Evolutionary conservation across 2,329 filamentous ascomycete species (phyloP), one percentile per base, ranked within the genome.

Genomic region (Diaporthe citriasiana): DNA sequence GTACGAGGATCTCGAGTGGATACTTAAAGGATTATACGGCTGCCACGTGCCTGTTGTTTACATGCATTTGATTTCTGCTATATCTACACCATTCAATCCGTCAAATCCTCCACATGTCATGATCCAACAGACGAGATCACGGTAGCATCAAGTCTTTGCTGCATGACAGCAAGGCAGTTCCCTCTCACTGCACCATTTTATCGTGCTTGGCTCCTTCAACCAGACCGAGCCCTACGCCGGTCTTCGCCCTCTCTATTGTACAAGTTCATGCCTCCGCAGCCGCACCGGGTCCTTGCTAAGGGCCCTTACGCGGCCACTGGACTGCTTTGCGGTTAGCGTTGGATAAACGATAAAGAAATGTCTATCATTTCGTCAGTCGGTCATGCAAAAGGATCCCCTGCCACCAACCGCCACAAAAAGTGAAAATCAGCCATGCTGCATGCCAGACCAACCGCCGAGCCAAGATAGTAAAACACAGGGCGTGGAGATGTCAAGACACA

Each of bases 361-460:
- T 74, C 72, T 74, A 74, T 71, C 72, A 45, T 74, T 56, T 68
- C 72, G 33, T 71, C 38, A 60, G 57, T 59, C 50, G 57, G 69
- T 56, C 56, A 74, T 71, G 68, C 72, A 74, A 74, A 71, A 63
- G 35, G 30, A 71, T 53, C 68, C 22, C 60, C 59, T 51, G 51
- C 72, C 40, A 27, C 72, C 68, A 19, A 35, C 59, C 47, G 47
- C 65, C 59, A 42, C 33, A 42, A 25, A 40, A 57, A 53, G 56
- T 33, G 53, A 74, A 74, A 70, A 70, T 55, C 72, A 60, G 71
- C 63, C n/a, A 68, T 68, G 63, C 63, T 74, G 68, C 72, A 74
- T 74, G 72, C 72, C 72, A 74, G 53, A 42, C 72, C 57, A 71
- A 71, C 50, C 57, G 25, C 68, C 72, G 51, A 50, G 38, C 35